A percentile compares a stretch with the other conserved stretches of the same genome.
These are phyloP conservation scores for Boletus insuetus DNA, from an alignment of 768 basidiomycete genomes.

Conservation along the genomic window DNA sequence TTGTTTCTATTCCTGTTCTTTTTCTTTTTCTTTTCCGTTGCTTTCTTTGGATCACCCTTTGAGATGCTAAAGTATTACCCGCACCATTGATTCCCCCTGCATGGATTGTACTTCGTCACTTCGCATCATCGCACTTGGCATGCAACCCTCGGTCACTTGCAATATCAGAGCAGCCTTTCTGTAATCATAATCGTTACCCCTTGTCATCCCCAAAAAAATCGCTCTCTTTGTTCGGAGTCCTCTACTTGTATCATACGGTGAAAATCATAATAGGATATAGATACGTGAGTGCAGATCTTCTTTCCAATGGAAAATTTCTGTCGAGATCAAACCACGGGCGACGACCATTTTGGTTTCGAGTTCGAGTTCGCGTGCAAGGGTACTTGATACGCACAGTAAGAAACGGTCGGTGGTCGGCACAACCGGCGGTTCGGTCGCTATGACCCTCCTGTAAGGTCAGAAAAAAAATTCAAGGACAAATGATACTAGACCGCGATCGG, in stretches of 20 bases:
- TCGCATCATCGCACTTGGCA: slow-evolving; percentile 8
- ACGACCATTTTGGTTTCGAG: slow-evolving; percentile 1
- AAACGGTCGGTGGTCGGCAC: not conserved
- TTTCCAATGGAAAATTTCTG: not conserved
- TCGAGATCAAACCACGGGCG: not conserved
- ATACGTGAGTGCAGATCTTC: not conserved
- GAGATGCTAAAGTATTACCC: slow-evolving; percentile 17
- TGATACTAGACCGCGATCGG: slow-evolving; percentile 1
- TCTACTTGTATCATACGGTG: slow-evolving; percentile 21
- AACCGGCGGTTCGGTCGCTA: not conserved
- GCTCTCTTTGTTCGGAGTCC: not conserved
- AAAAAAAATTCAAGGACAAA: not conserved
- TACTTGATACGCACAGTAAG: not conserved
- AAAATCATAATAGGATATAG: slow-evolving; percentile 19
- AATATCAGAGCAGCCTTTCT: not conserved
- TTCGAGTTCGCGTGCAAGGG: slow-evolving; percentile 1
- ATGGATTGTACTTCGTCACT: slow-evolving; percentile 13
- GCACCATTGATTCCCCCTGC: slow-evolving; percentile 17
- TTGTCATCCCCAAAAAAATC: slow-evolving; percentile 7
- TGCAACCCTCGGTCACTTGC: not conserved
- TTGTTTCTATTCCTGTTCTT: not conserved
- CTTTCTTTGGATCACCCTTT: slow-evolving; percentile 10
- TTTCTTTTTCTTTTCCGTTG: not conserved
- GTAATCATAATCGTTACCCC: slow-evolving; percentile 4
- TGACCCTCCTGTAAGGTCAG: not conserved